phyloP scores from a whole-genome alignment of 176 grass and related monocot genomes.

The Oryza glumipatula region DNA sequence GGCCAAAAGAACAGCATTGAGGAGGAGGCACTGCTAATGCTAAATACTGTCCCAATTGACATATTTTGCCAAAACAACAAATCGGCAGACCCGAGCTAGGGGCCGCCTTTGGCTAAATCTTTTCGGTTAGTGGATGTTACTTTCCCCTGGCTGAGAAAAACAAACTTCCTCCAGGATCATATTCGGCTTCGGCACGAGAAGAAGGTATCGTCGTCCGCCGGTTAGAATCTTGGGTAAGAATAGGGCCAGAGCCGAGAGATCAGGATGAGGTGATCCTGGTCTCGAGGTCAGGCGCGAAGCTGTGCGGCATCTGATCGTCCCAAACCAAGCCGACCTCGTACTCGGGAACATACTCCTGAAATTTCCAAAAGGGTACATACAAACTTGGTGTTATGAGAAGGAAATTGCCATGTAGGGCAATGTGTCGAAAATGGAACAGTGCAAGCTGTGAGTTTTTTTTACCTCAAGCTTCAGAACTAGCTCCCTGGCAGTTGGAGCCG shows the following conservation, averaged over 20 bases:
- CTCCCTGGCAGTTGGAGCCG: conserved; percentile 75
- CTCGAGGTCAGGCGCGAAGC: conserved; percentile 54
- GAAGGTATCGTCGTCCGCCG: background rate
- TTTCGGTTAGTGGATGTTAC: conserved; percentile 43
- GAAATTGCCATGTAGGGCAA: background rate
- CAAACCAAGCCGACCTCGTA: conserved; percentile 78
- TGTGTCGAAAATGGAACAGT: background rate
- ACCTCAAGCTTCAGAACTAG: conserved; percentile 86
- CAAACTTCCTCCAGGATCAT: conserved; percentile 22
- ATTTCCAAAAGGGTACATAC: background rate
- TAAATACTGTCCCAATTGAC: background rate
- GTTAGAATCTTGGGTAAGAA: conserved; percentile 28
- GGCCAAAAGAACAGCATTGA: background rate
- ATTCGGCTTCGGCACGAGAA: background rate
- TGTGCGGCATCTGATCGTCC: conserved; percentile 68
- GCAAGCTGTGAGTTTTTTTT: background rate
- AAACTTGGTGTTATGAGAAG: background rate
- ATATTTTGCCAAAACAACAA: background rate
- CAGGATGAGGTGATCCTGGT: conserved; percentile 57
- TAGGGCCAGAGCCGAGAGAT: background rate
- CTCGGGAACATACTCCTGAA: conserved; percentile 70
- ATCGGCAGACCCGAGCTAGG: background rate
- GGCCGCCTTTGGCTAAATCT: background rate
- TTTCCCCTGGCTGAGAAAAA: conserved; percentile 38
- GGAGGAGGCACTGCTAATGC: background rate